Percentiles rank a stretch among this genome's conserved stretches.
phyloP scores from a whole-genome alignment of 768 basidiomycete species.

The Collybiopsis confluens region DNA sequence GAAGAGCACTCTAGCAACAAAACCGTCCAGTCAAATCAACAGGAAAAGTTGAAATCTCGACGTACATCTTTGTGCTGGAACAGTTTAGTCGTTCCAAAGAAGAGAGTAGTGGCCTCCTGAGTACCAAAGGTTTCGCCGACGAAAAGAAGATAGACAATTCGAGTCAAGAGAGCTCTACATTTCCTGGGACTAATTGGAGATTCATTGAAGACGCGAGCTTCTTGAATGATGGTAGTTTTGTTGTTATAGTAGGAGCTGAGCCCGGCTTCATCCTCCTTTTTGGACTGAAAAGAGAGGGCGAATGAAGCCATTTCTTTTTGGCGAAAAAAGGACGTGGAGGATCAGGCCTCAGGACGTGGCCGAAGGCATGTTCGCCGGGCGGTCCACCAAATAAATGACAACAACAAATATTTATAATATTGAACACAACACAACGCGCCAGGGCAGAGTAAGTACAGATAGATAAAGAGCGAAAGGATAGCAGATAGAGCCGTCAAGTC shows the following conservation, averaged over 20 bases:
- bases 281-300: conserved; percentile 75
- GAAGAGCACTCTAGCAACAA: conserved; percentile 73
- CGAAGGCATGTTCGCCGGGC: conserved; percentile 40
- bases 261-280: conserved; percentile 95
- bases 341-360: not conserved
- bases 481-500: too few species aligned
- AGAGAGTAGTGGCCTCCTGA: conserved; percentile 95
- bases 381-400: not conserved
- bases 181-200: conserved; percentile 97
- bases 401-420: not conserved
- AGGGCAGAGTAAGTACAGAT: not conserved
- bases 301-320: conserved; percentile 42
- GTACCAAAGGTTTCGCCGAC: conserved; percentile 92
- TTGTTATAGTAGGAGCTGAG: conserved; percentile 93
- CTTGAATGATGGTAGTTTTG: conserved; percentile 97
- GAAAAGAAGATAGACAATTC: conserved; percentile 95
- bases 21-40: conserved; percentile 4
- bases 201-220: conserved; percentile 98
- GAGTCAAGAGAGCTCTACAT: conserved; percentile 92
- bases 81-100: conserved; percentile 98
- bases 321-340: conserved; percentile 35
- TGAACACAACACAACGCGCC: not conserved
- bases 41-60: conserved; percentile 16
- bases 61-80: conserved; percentile 99
- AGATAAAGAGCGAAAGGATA: too few species aligned